Conservation (phyloP, 306 rosid genomes). For the Lathyrus tuberosus region DNA sequence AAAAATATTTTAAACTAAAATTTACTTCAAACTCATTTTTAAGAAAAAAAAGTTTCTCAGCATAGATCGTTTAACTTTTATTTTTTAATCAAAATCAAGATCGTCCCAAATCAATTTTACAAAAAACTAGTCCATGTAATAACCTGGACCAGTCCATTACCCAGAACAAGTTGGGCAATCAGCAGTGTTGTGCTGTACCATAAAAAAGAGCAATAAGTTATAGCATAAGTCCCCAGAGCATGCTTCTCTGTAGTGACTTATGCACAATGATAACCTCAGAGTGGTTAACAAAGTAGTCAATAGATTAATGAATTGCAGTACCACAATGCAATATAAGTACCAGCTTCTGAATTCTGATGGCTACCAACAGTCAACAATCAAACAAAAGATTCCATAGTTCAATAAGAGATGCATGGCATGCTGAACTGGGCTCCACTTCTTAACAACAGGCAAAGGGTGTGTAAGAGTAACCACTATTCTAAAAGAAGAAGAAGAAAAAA, state of each 20-base stretch:
- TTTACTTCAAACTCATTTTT: background rate
- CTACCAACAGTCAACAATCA: conserved; percentile 35
- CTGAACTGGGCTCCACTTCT: conserved; percentile 38
- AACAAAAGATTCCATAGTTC: conserved; percentile 38
- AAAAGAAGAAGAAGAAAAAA: background rate
- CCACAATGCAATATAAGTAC: conserved; percentile 24
- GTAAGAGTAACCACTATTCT: conserved; percentile 31
- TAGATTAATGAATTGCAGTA: conserved; percentile 23
- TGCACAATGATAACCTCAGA: conserved; percentile 21
- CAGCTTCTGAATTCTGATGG: conserved; percentile 20
- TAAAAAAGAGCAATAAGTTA: conserved; percentile 6
- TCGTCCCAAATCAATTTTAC: conserved; percentile 3
- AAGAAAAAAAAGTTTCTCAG: background rate
- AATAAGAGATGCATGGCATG: conserved; percentile 32
- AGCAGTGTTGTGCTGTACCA: conserved; percentile 7
- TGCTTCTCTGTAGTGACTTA: conserved; percentile 36
- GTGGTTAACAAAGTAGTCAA: conserved; percentile 32
- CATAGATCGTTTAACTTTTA: background rate
- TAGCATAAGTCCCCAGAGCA: conserved; percentile 31
- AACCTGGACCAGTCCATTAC: conserved; percentile 37
- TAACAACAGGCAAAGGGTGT: conserved; percentile 28
- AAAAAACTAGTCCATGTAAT: background rate
- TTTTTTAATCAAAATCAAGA: background rate
- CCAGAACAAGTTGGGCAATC: conserved; percentile 26
- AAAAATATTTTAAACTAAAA: background rate